Base-by-base conservation (phyloP, 2,329 filamentous ascomycete species). In the Parastagonospora avenae region DNA sequence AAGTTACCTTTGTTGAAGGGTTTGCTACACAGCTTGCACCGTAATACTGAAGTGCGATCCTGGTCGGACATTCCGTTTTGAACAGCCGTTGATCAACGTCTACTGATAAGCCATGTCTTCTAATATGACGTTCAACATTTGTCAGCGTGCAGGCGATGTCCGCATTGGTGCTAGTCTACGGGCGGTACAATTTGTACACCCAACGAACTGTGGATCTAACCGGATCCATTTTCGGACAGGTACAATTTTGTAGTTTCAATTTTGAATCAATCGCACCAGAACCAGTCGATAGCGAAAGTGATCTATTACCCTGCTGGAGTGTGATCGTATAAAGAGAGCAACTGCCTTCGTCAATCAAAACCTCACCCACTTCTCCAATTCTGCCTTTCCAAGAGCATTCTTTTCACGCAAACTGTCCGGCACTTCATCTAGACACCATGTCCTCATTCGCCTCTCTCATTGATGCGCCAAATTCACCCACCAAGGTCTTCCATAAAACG, bases 401-500 rank as follows among this genome's bases (percentile, higher is more conserved):
- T 19, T 28, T 29, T 5, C 12, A 12, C n/a, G n/a, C 30, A 27
- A 44, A 8, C 15, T 19, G 19, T 15, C 33, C 12, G 36, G 27
- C 7, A 27, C 42, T 14, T 35, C 41, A n/a, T 43, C 24, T 29
- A 43, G 27, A 27, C 3, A 31, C 29, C 12, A 38, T 30, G 16
- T 35, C 35, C 15, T 11, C 43, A 42, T 42, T 15, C 7, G 10
- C 19, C n/a, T 8, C n/a, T 9, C 42, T 11, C 12, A 51, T 62
- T 47, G 71, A 27, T 16, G 11, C 38, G 4, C 24, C 27, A 15
- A 36, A 28, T 12, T 40, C 47, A 3, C 43, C 43, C 3, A 50
- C 43, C 9, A 52, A 46, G 15, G 58, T 36, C 10, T 57, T 19
- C 38, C 59, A 61, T 48, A 44, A 43, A 28, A 46, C 32, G 8